phyloP scores from a whole-genome alignment of 2,329 filamentous ascomycete species.

The Claviceps humidiphila region DNA sequence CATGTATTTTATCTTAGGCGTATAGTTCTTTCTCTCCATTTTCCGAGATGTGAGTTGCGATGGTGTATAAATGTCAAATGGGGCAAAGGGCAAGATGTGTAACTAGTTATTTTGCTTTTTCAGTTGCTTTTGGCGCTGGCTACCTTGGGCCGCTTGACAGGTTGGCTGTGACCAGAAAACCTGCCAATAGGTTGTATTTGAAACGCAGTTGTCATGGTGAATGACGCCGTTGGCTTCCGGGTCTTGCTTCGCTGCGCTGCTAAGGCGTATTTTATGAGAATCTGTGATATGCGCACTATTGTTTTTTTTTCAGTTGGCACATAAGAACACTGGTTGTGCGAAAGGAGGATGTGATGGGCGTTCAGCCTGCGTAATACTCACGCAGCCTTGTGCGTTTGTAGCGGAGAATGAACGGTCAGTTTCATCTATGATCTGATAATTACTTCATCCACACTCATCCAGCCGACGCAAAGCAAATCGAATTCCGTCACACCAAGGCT shows the following conservation, averaged over 20 bases:
- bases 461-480: too few species aligned
- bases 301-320: too few species aligned
- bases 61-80: background rate
- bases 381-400: too few species aligned
- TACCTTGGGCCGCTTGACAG: slow-evolving; percentile 64
- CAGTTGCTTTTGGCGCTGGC: background rate
- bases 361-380: too few species aligned
- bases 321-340: too few species aligned
- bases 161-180: slow-evolving; percentile 53
- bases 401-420: too few species aligned
- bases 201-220: slow-evolving; percentile 31
- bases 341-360: too few species aligned
- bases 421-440: too few species aligned
- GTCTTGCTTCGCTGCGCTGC: background rate
- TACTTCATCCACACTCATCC: too few species aligned
- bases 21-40: background rate
- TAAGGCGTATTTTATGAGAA: background rate
- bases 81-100: background rate
- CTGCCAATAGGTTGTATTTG: slow-evolving; percentile 55
- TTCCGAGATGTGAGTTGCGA: background rate
- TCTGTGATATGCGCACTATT: background rate
- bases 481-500: too few species aligned
- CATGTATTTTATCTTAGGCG: background rate
- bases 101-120: background rate
- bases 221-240: background rate